A percentile compares a stretch with the other conserved stretches of the same genome.
Conservation (phyloP, 2,329 filamentous ascomycete genomes). For the Penicillium janthinellum region DNA sequence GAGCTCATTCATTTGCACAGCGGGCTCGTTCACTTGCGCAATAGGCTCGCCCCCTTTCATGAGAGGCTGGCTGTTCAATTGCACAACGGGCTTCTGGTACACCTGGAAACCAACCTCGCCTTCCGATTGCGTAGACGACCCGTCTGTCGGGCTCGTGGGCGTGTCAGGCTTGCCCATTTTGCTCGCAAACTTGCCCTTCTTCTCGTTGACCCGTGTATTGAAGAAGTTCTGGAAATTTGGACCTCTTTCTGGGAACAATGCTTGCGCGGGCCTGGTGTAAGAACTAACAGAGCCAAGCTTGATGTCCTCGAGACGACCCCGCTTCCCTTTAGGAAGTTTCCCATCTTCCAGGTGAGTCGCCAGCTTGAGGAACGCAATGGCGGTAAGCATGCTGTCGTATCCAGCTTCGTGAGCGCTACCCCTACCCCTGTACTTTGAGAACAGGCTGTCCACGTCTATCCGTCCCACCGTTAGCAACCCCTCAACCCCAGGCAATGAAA, state of each 20-base stretch:
- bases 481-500: not conserved
- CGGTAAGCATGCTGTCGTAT: constrained; percentile 64
- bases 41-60: too few species aligned
- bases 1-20: too few species aligned
- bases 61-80: too few species aligned
- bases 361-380: constrained; percentile 59
- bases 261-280: not conserved
- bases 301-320: not conserved
- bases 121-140: too few species aligned
- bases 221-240: not conserved
- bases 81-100: too few species aligned
- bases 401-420: constrained; percentile 59
- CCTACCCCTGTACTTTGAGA: constrained; percentile 34
- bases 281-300: not conserved
- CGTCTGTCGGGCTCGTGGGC: too few species aligned
- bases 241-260: not conserved
- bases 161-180: too few species aligned
- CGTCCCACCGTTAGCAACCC: constrained; percentile 18
- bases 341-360: constrained; percentile 50
- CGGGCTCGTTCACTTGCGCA: too few species aligned
- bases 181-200: too few species aligned
- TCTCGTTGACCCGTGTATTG: not conserved
- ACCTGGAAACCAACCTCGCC: too few species aligned
- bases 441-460: constrained; percentile 34
- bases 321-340: not conserved